phyloP scores from a whole-genome alignment of 1,284 basidiomycete genomes.

The Neotropicomus parvogracilis region DNA sequence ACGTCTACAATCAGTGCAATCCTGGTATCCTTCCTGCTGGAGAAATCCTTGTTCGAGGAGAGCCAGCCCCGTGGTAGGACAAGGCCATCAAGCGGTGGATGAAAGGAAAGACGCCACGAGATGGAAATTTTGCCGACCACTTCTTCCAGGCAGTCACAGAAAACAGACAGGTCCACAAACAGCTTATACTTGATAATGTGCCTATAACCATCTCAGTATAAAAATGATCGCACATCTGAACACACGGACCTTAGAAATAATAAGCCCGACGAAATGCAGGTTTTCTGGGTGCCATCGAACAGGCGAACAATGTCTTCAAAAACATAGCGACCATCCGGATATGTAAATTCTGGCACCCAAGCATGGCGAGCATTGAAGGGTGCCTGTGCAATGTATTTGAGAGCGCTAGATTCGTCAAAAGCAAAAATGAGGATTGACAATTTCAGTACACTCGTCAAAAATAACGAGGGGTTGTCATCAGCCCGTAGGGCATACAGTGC shows the following conservation, averaged over 20 bases:
- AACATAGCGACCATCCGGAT: slow-evolving; percentile 27
- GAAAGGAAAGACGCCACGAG: slow-evolving; percentile 24
- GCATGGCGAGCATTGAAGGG: slow-evolving; percentile 2
- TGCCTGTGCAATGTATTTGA: slow-evolving; percentile 19
- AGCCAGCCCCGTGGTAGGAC: slow-evolving; percentile 51
- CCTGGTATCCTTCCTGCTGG: slow-evolving; percentile 20
- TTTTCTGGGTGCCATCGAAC: slow-evolving; percentile 14
- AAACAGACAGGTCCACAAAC: slow-evolving; percentile 38
- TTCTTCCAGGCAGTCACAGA: slow-evolving; percentile 47
- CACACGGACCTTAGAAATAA: slow-evolving; percentile 20
- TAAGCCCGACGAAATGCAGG: slow-evolving; percentile 31
- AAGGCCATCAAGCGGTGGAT: slow-evolving; percentile 37
- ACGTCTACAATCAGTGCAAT: slow-evolving; percentile 9
- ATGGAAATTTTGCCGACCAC: slow-evolving; percentile 40
- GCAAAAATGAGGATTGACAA: slow-evolving; percentile 29
- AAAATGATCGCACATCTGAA: neutral
- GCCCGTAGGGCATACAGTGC: slow-evolving; percentile 32
- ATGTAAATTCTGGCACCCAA: slow-evolving; percentile 5
- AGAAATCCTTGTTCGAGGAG: slow-evolving; percentile 26
- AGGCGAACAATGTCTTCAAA: slow-evolving; percentile 36
- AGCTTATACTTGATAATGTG: slow-evolving; percentile 37
- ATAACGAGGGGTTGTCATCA: slow-evolving; percentile 12
- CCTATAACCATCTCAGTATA: slow-evolving; percentile 28
- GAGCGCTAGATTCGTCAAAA: slow-evolving; percentile 29
- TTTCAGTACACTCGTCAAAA: slow-evolving; percentile 34